Base-by-base conservation (phyloP, 805 yeast genomes). In the Schwanniomyces pseudopolymorphus region DNA sequence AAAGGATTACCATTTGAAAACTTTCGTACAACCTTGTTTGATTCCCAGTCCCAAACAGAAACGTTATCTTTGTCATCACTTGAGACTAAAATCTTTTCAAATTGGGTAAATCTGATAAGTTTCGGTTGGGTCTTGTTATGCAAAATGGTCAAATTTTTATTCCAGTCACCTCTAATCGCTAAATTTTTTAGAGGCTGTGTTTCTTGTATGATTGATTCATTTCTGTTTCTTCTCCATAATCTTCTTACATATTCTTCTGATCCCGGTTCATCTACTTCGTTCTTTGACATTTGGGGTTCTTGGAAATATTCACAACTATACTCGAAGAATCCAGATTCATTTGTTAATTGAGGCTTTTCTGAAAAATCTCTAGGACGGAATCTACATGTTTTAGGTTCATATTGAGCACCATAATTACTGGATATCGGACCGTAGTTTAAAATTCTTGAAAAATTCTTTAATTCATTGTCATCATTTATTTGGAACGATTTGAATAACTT, bases 221-320 rank as follows among this genome's bases (percentile, higher is more conserved):
- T 94, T 55, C 98, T 75, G 58, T 86, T 87, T 52, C 96, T 77
- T 55, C 97, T 77, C 98, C 98, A 94, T 20, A 88, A 67, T 47
- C 95, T 74, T 53, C 81, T 84, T 28, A 87, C 82, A 56, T 88
- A 89, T 52, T 88, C 91, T 48, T 84, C 81, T 46, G 96, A 88
- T 0, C 98, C 98, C 0, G 96, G 94, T 62, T 90, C 96, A 56
- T 92, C 97, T 14, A 82, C 68, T 55, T 92, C 97, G 44, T 80
- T 78, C 47, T 81, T 84, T 9, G 88, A 83, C 85, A 91, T 85
- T 60, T 92, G 98, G 0, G 99, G 97, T 60, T 91, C 98, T 58
- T 91, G 96, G 70, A 92, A 94, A 59, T 90, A 91, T 63, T 94
- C 99, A 48, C 89, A 80, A 55, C 87, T 80, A 63, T 85, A 87